Base-by-base conservation (phyloP, 441 rosid species). In the Croton laevigatus region DNA sequence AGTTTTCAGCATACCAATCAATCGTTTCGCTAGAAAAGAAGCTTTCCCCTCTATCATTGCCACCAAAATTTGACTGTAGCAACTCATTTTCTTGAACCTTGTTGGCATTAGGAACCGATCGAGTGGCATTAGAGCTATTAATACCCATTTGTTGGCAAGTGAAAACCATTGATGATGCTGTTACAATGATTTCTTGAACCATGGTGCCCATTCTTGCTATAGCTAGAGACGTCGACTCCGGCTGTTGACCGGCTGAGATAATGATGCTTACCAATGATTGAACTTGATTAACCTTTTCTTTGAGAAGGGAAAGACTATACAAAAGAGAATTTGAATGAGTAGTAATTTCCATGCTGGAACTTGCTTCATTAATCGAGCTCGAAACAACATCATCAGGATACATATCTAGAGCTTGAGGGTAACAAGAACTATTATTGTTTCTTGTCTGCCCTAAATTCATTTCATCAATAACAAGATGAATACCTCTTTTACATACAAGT, bases 111-210 rank as follows among this genome's bases (percentile, higher is more conserved):
- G 45, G 70, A 20, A 60, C 59, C 65, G 71, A 62, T 67, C 46
- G 73, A 69, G 57, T 72, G 63, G 40, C 32, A 42, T 38, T 42
- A 52, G 13, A 38, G 14, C 63, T 34, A 66, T 23, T 71, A 37
- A 38, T 52, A 8, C 79, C 62, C 76, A 87, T 81, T 62, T 88
- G 96, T 65, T 91, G 97, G 82, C 90, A 91, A 51, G 82, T 71
- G 66, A 77, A 75, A 81, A 85, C 49, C 80, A 91, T 82, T 0
- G 98, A 85, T 59, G 98, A 87, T 3, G 97, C 86, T 5, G 84
- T 57, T 8, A 80, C 69, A 46, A 88, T 85, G 64, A 91, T 83
- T 54, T 88, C 94, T 78, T 89, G 92, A 75, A 91, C 77, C 69
- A 80, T 68, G 63, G 81, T 75, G 37, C 72, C 73, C 61, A 93